Percentiles rank a stretch among this genome's conserved stretches.
Conservation (phyloP, 179 eudicot genomes). For the Silene coronaria region DNA sequence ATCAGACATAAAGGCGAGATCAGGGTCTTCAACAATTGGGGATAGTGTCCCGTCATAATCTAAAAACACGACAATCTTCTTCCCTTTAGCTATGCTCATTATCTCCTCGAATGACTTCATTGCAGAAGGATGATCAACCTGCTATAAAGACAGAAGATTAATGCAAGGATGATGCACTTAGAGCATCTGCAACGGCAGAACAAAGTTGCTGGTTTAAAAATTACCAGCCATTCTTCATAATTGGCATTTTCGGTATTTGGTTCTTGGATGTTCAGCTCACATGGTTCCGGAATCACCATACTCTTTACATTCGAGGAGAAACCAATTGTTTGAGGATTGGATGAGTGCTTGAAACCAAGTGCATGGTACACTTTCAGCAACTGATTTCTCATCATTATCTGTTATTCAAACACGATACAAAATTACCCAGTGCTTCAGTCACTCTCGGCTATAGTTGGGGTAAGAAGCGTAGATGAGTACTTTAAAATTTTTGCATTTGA, state of each 20-base stretch:
- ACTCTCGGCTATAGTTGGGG: too few relatives aligned
- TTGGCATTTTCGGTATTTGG: conserved; percentile 13
- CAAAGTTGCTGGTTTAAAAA: not conserved
- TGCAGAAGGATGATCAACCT: conserved; percentile 78
- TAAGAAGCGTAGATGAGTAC: too few relatives aligned
- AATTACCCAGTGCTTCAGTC: too few relatives aligned
- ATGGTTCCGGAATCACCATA: conserved; percentile 35
- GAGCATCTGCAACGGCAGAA: not conserved
- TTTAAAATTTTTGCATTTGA: too few relatives aligned
- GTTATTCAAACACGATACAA: not conserved
- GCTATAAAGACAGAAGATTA: not conserved
- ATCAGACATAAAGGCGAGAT: conserved; percentile 81
- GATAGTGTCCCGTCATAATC: conserved; percentile 89
- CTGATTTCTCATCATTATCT: conserved; percentile 30
- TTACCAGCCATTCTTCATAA: conserved; percentile 38
- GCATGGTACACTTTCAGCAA: conserved; percentile 29
- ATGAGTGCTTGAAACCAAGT: conserved; percentile 30
- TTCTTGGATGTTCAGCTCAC: conserved; percentile 22
- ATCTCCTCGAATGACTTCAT: conserved; percentile 43
- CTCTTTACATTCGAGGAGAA: conserved; percentile 20
- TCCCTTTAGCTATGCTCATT: conserved; percentile 46
- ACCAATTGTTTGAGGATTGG: conserved; percentile 8
- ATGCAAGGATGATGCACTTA: not conserved
- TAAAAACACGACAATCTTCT: conserved; percentile 60
- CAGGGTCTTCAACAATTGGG: conserved; percentile 77